Conservation (phyloP, 352 stramenopile species). For the Globisporangium spinosum region DNA sequence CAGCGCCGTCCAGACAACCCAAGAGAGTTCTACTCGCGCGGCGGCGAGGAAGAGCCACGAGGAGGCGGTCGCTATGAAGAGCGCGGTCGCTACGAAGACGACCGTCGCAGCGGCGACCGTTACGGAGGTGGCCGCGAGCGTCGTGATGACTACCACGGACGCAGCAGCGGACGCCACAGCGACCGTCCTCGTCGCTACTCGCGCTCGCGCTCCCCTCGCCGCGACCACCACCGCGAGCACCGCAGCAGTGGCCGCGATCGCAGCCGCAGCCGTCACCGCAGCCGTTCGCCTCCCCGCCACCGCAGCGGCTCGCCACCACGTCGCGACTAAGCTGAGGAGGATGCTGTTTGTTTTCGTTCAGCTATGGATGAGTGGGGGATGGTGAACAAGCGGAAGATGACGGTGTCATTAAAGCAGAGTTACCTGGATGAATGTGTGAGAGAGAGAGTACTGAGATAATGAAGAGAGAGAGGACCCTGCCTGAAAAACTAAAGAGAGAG, state of each 20-base stretch:
- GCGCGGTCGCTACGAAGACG: conserved; percentile 21
- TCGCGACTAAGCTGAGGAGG: conserved; percentile 39
- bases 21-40: conserved; percentile 62
- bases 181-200: conserved; percentile 25
- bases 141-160: conserved; percentile 13
- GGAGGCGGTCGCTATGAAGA: conserved; percentile 24
- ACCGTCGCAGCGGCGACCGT: conserved; percentile 24
- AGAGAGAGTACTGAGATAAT: conserved; percentile 20
- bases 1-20: conserved; percentile 76
- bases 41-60: conserved; percentile 25
- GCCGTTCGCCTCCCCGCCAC: conserved; percentile 37
- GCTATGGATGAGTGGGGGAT: neutral
- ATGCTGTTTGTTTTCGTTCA: conserved; percentile 8
- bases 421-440: conserved; percentile 9
- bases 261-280: conserved; percentile 41
- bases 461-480: conserved; percentile 14
- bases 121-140: conserved; percentile 18
- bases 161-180: conserved; percentile 27
- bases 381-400: neutral
- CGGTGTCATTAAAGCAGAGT: conserved; percentile 8
- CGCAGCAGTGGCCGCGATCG: conserved; percentile 19
- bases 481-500: conserved; percentile 16
- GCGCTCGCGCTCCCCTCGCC: conserved; percentile 40
- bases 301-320: conserved; percentile 45
- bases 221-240: conserved; percentile 20